phyloP scores from a whole-genome alignment of 1,139 yeast genomes.

The Debaryomyces singareniensis region DNA sequence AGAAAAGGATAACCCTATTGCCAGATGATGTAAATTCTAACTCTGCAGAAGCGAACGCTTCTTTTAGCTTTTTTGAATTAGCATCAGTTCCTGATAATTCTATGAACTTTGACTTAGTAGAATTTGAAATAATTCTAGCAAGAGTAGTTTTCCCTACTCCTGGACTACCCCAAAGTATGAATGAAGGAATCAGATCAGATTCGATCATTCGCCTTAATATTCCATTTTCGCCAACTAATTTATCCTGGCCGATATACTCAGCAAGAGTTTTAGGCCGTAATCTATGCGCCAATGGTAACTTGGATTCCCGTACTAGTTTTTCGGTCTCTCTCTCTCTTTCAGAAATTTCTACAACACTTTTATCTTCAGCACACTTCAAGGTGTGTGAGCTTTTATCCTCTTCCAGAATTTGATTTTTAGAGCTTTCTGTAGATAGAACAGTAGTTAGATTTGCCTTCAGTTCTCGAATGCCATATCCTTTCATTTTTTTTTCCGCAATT shows the following conservation, averaged over 20 bases:
- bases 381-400: too few species aligned
- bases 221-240: constrained; percentile 71
- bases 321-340: constrained; percentile 6
- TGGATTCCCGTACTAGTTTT: constrained; percentile 39
- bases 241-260: constrained; percentile 84
- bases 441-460: neutral
- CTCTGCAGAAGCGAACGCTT: constrained; percentile 60
- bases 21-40: constrained; percentile 63
- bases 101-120: constrained; percentile 53
- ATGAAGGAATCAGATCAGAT: constrained; percentile 64
- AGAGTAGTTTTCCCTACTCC: constrained; percentile 92
- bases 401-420: too few species aligned
- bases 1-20: constrained; percentile 68
- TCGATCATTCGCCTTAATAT: constrained; percentile 62
- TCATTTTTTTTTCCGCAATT: constrained; percentile 25
- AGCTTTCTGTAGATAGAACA: neutral
- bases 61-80: constrained; percentile 63
- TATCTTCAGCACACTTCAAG: too few species aligned
- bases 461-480: constrained; percentile 3
- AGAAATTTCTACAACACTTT: neutral
- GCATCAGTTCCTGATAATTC: constrained; percentile 86
- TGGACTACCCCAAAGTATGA: constrained; percentile 93
- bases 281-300: constrained; percentile 79
- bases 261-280: constrained; percentile 68
- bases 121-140: constrained; percentile 52